phyloP scores from a whole-genome alignment of 257 asterid species.

The Asclepias syriaca region DNA sequence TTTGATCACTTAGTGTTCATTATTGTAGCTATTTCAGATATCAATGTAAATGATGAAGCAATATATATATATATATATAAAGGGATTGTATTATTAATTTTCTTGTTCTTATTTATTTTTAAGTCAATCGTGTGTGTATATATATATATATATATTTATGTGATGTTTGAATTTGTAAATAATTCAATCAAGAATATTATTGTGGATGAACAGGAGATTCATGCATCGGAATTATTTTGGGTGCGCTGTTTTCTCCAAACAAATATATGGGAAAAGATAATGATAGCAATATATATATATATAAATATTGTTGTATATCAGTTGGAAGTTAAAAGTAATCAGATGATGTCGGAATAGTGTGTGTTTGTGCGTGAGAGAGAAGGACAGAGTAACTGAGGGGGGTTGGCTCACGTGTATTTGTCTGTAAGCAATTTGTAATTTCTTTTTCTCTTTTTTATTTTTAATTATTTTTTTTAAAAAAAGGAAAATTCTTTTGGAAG shows the following conservation, averaged over 20 bases:
- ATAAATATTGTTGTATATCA: background rate
- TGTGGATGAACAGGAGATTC: no score
- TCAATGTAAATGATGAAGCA: slow-evolving; percentile 25
- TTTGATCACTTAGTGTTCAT: slow-evolving; percentile 11
- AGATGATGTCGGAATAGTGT: slow-evolving; percentile 8
- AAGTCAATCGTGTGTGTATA: no score
- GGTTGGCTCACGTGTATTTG: slow-evolving; percentile 9
- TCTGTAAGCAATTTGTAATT: background rate
- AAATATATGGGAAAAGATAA: slow-evolving; percentile 15
- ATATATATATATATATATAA: slow-evolving; percentile 10
- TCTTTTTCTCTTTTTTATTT: background rate
- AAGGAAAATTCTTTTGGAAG: background rate
- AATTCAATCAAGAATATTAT: no score
- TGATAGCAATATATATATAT: slow-evolving; percentile 6
- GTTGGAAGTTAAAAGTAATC: slow-evolving; percentile 22
- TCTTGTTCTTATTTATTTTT: no score
- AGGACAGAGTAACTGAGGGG: background rate
- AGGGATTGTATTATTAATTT: slow-evolving; percentile 11
- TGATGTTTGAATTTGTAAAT: no score
- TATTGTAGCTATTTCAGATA: background rate
- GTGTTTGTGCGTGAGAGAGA: background rate
- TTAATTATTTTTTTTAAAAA: no score
- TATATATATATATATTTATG: no score
- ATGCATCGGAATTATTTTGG: background rate
- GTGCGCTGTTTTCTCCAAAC: slow-evolving; percentile 16